phyloP scores from a whole-genome alignment of 305 asterid genomes.

The Striga hermonthica region DNA sequence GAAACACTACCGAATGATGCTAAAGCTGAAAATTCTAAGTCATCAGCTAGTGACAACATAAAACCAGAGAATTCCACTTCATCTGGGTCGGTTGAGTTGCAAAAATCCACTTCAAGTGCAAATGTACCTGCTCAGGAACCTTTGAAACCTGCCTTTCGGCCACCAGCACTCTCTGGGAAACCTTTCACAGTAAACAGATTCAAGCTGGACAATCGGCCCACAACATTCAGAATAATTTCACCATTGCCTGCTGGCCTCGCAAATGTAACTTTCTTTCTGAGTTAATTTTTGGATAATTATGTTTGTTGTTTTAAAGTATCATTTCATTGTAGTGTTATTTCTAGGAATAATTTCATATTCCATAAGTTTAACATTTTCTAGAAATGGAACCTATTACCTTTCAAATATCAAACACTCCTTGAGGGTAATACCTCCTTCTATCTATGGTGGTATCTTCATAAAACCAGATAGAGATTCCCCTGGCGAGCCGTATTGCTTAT shows the following conservation, averaged over 20 bases:
- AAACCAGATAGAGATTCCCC: no score
- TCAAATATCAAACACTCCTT: no score
- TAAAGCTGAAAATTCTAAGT: slow-evolving; percentile 48
- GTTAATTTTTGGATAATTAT: not conserved
- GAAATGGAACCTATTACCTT: no score
- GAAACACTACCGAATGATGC: slow-evolving; percentile 43
- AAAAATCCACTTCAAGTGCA: slow-evolving; percentile 41
- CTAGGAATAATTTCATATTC: no score
- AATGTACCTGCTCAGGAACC: slow-evolving; percentile 41
- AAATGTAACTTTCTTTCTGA: slow-evolving; percentile 44
- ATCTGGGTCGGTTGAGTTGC: slow-evolving; percentile 37
- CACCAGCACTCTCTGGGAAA: slow-evolving; percentile 50
- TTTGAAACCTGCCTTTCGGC: slow-evolving; percentile 53
- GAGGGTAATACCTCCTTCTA: no score
- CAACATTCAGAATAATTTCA: slow-evolving; percentile 67
- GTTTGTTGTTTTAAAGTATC: no score
- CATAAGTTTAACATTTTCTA: no score
- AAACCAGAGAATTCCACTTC: slow-evolving; percentile 37
- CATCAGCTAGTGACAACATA: slow-evolving; percentile 41
- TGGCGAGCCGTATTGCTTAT: no score
- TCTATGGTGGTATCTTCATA: no score
- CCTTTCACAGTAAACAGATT: slow-evolving; percentile 63
- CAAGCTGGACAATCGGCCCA: slow-evolving; percentile 96
- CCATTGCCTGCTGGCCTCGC: slow-evolving; percentile 83
- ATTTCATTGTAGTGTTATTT: no score